A percentile compares a stretch with the other conserved stretches of the same genome.
Conservation (phyloP, 1,284 basidiomycete genomes). For the Apiotrichum domesticum region DNA sequence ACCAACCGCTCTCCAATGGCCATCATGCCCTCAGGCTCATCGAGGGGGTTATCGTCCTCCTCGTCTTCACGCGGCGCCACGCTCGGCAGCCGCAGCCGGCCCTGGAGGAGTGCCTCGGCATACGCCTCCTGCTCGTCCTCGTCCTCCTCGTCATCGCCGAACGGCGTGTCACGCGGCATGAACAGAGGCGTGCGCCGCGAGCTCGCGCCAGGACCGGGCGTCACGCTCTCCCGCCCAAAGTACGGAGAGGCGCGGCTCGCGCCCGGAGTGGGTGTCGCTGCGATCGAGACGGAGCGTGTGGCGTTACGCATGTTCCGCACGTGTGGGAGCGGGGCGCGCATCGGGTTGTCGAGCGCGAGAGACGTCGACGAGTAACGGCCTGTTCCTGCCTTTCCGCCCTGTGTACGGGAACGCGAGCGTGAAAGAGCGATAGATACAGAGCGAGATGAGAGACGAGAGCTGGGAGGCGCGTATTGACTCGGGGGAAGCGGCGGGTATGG, state of each 20-base stretch:
- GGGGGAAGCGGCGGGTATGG: constrained; percentile 41
- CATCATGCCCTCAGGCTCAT: constrained; percentile 39
- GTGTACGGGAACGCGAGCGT: constrained; percentile 19
- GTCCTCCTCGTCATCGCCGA: constrained; percentile 42
- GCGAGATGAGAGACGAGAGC: constrained; percentile 39
- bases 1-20: constrained; percentile 37
- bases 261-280: constrained; percentile 11
- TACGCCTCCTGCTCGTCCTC: constrained; percentile 43
- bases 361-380: constrained; percentile 33
- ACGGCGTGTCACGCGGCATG: constrained; percentile 37
- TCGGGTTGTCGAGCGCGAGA: constrained; percentile 15
- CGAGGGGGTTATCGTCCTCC: constrained; percentile 42
- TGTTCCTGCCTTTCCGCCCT: constrained; percentile 12
- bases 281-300: constrained; percentile 28
- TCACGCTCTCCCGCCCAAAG: constrained; percentile 8
- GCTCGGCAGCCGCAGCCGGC: constrained; percentile 33
- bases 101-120: constrained; percentile 32
- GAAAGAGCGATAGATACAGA: constrained; percentile 30
- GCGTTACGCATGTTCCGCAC: constrained; percentile 39
- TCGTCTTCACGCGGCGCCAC: constrained; percentile 31
- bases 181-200: constrained; percentile 27
- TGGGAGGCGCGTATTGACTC: constrained; percentile 39
- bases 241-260: neutral
- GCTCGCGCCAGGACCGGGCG: constrained; percentile 15
- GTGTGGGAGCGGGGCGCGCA: neutral